Evolutionary conservation across 2,329 filamentous ascomycete genomes (phyloP), one percentile per base, ranked within the genome.

Genomic region (Chrysoporthe austroafricana): DNA sequence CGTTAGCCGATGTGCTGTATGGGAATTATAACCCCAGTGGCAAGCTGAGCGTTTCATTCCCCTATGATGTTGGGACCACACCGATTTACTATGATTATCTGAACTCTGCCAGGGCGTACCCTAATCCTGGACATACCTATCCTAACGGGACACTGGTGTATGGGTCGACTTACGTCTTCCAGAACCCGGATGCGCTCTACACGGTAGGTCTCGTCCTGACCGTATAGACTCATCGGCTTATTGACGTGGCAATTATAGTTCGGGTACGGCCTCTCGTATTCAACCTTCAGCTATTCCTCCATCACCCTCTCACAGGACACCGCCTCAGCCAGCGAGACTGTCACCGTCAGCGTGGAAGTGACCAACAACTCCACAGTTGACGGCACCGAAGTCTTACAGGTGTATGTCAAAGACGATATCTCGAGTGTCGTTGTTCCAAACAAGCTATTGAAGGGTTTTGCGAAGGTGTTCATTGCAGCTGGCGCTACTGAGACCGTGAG

Each of bases 21-120:
- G 90, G 90, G 36, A 80, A 86, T 65, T 84, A 86, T 63, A 91
- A 89, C 76, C 89, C 89, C 0, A 88, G 85, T 1, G 90, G 90
- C 50, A 90, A 87, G 75, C 83, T 91, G 14, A 84, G 85, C 1
- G 88, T 92, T 44, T 87, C 86, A 13, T 89, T 93, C 74, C 90
- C 90, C 0, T 84, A 86, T 68, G 86, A 88, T 70, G 85, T 92
- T 18, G 90, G 90, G 34, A 88, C 87, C 1, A 81, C 88, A 0
- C 91, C 91, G 0, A 82, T 90, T 63, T 92, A 89, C 80, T 93
- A 93, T 75, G 89, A 93, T 74, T 89, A 91, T 76, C 80, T 90
- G 58, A 92, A 92, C 78, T 90, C 88, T 0, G 90, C 85, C 0
- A 85, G 90, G 4, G 76, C 78, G 18, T 80, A 75, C 32, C 81